Evolutionary conservation across 169 alveolate species (phyloP).

Genomic region (Eimeria sp.): DNA sequence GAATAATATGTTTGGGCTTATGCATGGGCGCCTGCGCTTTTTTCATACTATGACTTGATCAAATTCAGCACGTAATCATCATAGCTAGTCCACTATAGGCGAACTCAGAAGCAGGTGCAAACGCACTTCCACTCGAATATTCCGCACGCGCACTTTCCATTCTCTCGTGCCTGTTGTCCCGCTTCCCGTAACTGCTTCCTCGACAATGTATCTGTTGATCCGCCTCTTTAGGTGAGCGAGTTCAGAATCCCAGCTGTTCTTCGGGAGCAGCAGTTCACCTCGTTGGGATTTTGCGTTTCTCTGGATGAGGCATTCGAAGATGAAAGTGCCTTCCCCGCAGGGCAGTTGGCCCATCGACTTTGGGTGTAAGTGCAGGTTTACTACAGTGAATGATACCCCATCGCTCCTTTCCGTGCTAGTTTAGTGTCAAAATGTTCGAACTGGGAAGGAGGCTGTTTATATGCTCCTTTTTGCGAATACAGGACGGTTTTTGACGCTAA

Average conservation of each 20-base stretch:
- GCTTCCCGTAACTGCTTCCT: neutral
- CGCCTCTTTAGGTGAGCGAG: slow-evolving; percentile 74
- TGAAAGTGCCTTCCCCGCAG: slow-evolving; percentile 52
- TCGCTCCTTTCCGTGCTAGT: neutral
- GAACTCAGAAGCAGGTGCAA: neutral
- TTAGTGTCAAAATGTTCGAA: neutral
- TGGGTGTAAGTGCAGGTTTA: slow-evolving; percentile 67
- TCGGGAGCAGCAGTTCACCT: slow-evolving; percentile 77
- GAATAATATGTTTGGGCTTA: neutral
- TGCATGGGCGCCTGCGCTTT: neutral
- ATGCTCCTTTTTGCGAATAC: neutral
- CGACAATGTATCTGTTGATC: neutral
- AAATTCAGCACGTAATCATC: neutral
- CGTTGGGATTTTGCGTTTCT: slow-evolving; percentile 78
- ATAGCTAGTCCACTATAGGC: neutral
- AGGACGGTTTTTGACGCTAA: slow-evolving; percentile 70
- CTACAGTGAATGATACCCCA: neutral
- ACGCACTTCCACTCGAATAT: neutral
- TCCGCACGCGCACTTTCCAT: neutral
- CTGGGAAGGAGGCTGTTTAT: neutral
- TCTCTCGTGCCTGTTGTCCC: neutral
- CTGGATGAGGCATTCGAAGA: slow-evolving; percentile 82
- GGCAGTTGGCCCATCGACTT: slow-evolving; percentile 79
- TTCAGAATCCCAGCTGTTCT: slow-evolving; percentile 69
- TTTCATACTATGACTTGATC: neutral